Base-by-base conservation (phyloP, 495 filamentous ascomycete genomes). In the Hyaloscypha bicolor region DNA sequence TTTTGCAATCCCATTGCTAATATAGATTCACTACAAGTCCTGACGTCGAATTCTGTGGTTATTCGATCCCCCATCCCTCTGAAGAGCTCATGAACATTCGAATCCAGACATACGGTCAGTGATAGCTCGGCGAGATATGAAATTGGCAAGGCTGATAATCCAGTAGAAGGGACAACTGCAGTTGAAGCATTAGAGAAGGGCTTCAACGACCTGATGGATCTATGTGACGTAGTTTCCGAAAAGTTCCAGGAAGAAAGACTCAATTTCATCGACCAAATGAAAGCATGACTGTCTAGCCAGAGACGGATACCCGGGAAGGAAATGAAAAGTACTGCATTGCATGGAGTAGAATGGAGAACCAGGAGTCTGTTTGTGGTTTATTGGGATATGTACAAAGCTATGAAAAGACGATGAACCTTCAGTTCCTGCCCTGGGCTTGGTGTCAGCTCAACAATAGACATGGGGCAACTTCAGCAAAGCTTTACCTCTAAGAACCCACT, bases 51-150 rank as follows among this genome's bases (percentile, higher is more conserved):
- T 95, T 99, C 79, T 98, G 96, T 80, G 95, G 94, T 53, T 98
- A 99, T 76, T 93, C 95, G 4, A 98, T 99, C 62, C 95, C 95
- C 9, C 95, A 99, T 81, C 95, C 96, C 39, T 96, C 94, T 21
- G 95, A 99, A 74, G 79, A 88, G 14, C 94, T 96, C 79, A 97
- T 99, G 95, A 96, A 97, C 75, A 78, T 99, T 33, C 87, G 95
- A 63, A 97, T 99, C 69, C 95, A 99, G 79, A 99, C 94, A 62
- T 97, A 91, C 70, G 92, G 95, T 97, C 25, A 69, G 71, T 65
- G n/a, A 67, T 31, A 30, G 30, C 22, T 30, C 45, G 25, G 52
- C 45, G 71, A n/a, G 59, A 22, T 9, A 4, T 42, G 48, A 64
- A 32, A 2, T 21, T 31, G 21, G 57, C 64, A 21, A 6, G 16